Conservation (phyloP, 305 asterid species). For the Striga hermonthica region DNA sequence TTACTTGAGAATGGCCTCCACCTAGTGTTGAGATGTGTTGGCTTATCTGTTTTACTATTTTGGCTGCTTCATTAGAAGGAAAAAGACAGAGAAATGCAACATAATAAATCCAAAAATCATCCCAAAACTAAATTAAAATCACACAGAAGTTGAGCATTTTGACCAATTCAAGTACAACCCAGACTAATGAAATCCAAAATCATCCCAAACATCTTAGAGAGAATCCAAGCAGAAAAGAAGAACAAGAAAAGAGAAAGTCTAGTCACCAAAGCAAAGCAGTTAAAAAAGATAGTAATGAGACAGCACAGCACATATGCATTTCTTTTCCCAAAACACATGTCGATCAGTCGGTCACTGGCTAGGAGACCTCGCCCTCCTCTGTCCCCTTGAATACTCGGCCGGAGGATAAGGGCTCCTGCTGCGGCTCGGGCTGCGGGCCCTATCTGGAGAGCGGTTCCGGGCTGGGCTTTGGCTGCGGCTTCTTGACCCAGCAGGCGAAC, state of each 20-base stretch:
- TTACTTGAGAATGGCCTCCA: no score
- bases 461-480: constrained; percentile 60
- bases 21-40: no score
- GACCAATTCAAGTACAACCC: background rate
- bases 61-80: no score
- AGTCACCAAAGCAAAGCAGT: no score
- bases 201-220: background rate
- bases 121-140: no score
- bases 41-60: no score
- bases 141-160: background rate
- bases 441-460: constrained; percentile 28
- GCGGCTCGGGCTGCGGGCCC: constrained; percentile 37
- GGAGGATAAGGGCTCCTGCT: constrained; percentile 43
- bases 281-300: background rate
- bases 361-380: constrained; percentile 42
- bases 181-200: background rate
- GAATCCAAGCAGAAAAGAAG: background rate
- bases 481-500: constrained; percentile 53
- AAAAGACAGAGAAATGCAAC: background rate
- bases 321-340: background rate
- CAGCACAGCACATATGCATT: background rate
- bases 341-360: constrained; percentile 28
- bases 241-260: background rate
- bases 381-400: constrained; percentile 35
- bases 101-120: no score